Conservation (phyloP, 768 basidiomycete species). For the Suillus cothurnatus region DNA sequence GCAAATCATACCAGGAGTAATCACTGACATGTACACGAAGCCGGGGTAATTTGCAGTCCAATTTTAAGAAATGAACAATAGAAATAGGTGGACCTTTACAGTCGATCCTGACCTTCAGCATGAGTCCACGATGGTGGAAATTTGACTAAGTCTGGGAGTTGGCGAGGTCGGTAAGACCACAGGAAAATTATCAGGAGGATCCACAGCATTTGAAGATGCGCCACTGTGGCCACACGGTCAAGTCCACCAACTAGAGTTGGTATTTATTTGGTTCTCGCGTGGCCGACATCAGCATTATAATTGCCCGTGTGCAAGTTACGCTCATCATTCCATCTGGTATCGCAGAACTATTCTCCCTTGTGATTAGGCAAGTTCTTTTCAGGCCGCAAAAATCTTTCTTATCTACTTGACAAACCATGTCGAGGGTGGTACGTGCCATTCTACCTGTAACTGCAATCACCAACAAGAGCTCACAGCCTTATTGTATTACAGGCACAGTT, state of each 20-base stretch:
- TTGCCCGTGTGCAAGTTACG: neutral
- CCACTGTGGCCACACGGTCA: neutral
- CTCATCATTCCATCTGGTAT: constrained; percentile 6
- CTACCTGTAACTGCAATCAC: neutral
- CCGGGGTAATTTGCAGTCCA: neutral
- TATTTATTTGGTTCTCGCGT: constrained; percentile 26
- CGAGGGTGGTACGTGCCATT: constrained; percentile 31
- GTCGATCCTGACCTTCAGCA: neutral
- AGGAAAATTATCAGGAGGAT: neutral
- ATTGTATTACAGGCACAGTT: constrained; percentile 66
- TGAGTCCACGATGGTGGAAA: neutral
- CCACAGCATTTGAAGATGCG: neutral
- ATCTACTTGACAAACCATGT: constrained; percentile 24
- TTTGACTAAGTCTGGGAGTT: neutral
- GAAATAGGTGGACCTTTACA: neutral
- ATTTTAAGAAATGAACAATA: neutral
- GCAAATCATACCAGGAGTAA: neutral
- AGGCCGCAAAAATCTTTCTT: constrained; percentile 1
- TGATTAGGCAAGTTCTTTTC: neutral
- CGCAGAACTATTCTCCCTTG: constrained; percentile 3
- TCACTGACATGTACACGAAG: neutral
- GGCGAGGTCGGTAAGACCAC: neutral
- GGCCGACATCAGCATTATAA: constrained; percentile 17
- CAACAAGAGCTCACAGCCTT: constrained; percentile 7
- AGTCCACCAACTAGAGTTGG: constrained; percentile 18